phyloP scores from a whole-genome alignment of 176 grass and related monocot genomes.

The Phragmites australis region DNA sequence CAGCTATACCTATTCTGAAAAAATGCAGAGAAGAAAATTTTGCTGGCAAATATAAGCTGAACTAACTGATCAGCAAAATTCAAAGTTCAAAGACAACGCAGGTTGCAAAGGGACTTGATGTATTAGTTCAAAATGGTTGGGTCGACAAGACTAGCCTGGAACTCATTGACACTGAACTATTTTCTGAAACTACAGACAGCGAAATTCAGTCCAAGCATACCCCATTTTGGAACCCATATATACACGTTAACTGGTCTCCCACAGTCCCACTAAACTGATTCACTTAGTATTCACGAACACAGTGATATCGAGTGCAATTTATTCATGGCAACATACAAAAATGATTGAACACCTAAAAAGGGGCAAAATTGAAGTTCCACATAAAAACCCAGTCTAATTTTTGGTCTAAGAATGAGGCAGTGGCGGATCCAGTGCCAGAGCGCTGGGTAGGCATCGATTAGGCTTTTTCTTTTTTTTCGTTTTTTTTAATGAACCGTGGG shows the following conservation, averaged over 20 bases:
- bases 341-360: background rate
- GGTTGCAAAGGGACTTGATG: too few relatives aligned
- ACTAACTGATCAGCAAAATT: background rate
- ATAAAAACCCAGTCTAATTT: background rate
- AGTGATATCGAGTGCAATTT: background rate
- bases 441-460: too few relatives aligned
- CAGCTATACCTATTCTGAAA: too few relatives aligned
- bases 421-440: too few relatives aligned
- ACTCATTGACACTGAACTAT: background rate
- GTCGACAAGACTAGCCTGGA: too few relatives aligned
- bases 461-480: too few relatives aligned
- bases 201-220: background rate
- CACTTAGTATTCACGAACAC: background rate
- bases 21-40: too few relatives aligned
- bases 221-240: background rate
- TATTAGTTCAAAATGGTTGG: too few relatives aligned
- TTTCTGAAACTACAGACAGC: constrained; percentile 11
- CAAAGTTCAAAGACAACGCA: too few relatives aligned
- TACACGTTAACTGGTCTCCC: background rate
- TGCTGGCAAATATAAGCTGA: too few relatives aligned
- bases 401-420: background rate
- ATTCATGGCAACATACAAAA: background rate
- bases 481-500: too few relatives aligned
- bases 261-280: constrained; percentile 10
- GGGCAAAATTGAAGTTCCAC: background rate